Evolutionary conservation across 1,139 yeast genomes (phyloP).

Genomic region (Zygosaccharomyces pseudobailii): DNA sequence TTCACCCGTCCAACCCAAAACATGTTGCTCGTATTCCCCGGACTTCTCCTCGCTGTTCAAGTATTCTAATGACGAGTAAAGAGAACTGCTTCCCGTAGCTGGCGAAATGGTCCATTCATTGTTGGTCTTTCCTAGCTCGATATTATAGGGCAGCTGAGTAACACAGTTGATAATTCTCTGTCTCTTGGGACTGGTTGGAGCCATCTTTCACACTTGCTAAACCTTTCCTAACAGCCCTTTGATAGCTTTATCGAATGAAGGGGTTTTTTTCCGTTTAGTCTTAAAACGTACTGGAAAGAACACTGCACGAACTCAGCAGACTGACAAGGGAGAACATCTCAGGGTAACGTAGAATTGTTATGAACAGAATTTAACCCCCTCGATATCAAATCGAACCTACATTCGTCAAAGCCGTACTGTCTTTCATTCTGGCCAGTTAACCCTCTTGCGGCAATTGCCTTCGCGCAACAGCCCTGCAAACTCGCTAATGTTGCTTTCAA

Average conservation of each 20-base stretch:
- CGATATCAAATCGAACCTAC: background rate
- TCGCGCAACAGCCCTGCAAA: background rate
- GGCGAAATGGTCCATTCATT: slow-evolving; percentile 52
- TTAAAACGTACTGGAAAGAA: background rate
- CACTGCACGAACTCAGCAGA: background rate
- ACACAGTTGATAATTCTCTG: slow-evolving; percentile 36
- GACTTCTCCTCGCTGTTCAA: slow-evolving; percentile 45
- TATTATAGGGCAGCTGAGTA: slow-evolving; percentile 34
- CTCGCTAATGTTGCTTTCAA: background rate
- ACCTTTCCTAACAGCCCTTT: background rate
- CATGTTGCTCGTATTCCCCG: slow-evolving; percentile 79
- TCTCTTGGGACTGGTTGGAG: slow-evolving; percentile 25
- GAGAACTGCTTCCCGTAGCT: slow-evolving; percentile 79
- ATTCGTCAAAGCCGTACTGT: background rate
- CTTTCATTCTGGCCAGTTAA: background rate
- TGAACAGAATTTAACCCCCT: background rate
- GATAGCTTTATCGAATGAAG: background rate
- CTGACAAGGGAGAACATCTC: background rate
- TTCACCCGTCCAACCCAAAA: slow-evolving; percentile 97
- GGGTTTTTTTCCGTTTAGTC: background rate
- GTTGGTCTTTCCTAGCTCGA: slow-evolving; percentile 25
- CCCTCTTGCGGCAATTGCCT: slow-evolving; percentile 13
- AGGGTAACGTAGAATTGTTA: background rate
- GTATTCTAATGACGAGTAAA: slow-evolving; percentile 68
- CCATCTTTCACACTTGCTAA: background rate